A percentile compares a stretch with the other conserved stretches of the same genome.
Evolutionary conservation across 139 green algal genomes (phyloP).

Genomic region (Micractinium conductrix): DNA sequence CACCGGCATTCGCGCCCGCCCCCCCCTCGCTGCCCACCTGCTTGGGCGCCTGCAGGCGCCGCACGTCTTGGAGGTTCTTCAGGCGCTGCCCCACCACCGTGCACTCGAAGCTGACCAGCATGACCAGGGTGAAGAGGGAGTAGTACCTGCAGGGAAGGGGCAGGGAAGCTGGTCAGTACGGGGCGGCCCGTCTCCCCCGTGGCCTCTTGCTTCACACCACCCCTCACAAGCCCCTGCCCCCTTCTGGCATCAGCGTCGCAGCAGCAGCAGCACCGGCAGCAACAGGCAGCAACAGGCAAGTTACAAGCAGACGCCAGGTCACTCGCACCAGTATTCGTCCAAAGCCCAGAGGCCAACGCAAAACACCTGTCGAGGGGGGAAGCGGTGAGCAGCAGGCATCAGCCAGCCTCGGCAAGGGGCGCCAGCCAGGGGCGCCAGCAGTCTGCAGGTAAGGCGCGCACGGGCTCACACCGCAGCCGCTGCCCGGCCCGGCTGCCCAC

Average conservation of each 20-base stretch:
- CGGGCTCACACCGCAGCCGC: background rate
- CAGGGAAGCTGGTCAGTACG: background rate
- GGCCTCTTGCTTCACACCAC: too few species aligned
- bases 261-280: too few species aligned
- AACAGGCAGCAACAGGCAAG: too few species aligned
- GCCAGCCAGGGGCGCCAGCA: background rate
- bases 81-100: constrained; percentile 92
- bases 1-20: constrained; percentile 52
- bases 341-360: constrained; percentile 95
- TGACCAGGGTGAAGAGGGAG: constrained; percentile 98
- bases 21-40: constrained; percentile 40
- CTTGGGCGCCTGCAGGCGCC: constrained; percentile 80
- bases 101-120: constrained; percentile 98
- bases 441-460: background rate
- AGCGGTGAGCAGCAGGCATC: background rate
- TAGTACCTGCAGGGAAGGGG: constrained; percentile 82
- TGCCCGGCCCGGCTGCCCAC: background rate
- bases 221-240: too few species aligned
- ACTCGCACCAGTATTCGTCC: constrained; percentile 92
- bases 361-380: constrained; percentile 65
- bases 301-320: too few species aligned
- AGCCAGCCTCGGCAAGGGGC: background rate
- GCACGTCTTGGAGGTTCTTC: constrained; percentile 89
- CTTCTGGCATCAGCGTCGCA: too few species aligned
- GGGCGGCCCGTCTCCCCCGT: too few species aligned